Percentiles rank a stretch among this genome's conserved stretches.
phyloP scores from a whole-genome alignment of 2,329 filamentous ascomycete species.

The Monosporascus sp. region DNA sequence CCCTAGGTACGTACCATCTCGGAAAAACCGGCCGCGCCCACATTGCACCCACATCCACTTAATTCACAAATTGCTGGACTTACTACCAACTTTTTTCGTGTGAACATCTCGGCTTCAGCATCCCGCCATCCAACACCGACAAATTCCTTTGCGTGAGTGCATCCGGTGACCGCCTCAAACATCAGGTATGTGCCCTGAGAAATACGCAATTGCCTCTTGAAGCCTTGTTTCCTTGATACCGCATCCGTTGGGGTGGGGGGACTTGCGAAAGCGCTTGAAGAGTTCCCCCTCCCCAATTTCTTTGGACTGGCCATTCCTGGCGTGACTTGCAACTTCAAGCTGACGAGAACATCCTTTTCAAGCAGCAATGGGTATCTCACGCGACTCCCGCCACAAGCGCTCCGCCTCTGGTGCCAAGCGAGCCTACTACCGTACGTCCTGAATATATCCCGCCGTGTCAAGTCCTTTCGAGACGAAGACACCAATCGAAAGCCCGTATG shows the following conservation, averaged over 20 bases:
- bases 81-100: not conserved
- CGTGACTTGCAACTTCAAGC: not conserved
- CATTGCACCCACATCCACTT: not conserved
- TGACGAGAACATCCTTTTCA: slow-evolving; percentile 25
- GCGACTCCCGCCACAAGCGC: slow-evolving; percentile 99
- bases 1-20: not conserved
- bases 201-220: slow-evolving; percentile 6
- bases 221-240: not conserved
- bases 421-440: slow-evolving; percentile 77
- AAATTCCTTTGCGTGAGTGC: not conserved
- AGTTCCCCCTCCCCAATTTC: not conserved
- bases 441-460: slow-evolving; percentile 13
- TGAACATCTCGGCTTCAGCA: not conserved
- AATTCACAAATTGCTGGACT: not conserved
- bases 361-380: slow-evolving; percentile 98
- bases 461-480: slow-evolving; percentile 6
- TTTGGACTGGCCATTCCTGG: too few relatives aligned
- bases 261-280: not conserved
- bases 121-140: not conserved
- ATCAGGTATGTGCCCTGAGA: not conserved
- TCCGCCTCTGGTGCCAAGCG: slow-evolving; percentile 98
- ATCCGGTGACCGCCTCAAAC: not conserved
- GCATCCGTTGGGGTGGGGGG: not conserved
- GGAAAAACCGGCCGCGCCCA: not conserved
- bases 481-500: slow-evolving; percentile 63